Evolutionary conservation across 768 basidiomycete species (phyloP).

Genomic region (Cystobasidium onofrii): DNA sequence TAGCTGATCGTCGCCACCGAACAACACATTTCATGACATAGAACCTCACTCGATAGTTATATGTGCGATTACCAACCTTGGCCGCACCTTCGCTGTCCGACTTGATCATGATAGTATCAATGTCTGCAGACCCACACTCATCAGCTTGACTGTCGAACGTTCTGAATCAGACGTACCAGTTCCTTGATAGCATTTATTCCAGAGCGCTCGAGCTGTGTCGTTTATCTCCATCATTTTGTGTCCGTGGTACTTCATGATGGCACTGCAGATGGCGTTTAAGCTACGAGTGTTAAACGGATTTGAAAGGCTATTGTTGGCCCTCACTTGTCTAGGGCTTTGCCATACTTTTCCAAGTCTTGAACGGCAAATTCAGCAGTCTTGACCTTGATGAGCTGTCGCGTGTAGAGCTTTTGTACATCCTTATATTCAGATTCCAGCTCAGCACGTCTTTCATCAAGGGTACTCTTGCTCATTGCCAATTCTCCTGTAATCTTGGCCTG

Average conservation of each 20-base stretch:
- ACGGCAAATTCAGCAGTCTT: conserved; percentile 99
- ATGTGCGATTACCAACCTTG: conserved; percentile 67
- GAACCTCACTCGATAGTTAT: conserved; percentile 83
- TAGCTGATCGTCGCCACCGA: background rate
- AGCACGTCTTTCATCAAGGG: conserved; percentile 57
- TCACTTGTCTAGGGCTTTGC: conserved; percentile 91
- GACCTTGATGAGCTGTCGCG: conserved; percentile 83
- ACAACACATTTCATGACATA: background rate
- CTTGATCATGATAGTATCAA: conserved; percentile 90
- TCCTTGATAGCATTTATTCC: conserved; percentile 98
- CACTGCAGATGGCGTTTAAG: conserved; percentile 51
- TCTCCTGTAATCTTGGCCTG: conserved; percentile 81
- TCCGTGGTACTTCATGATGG: conserved; percentile 95
- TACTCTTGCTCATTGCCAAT: conserved; percentile 62
- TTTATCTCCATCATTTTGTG: conserved; percentile 99
- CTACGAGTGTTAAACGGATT: background rate
- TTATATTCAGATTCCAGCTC: conserved; percentile 74
- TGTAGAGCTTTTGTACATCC: conserved; percentile 73
- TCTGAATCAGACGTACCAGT: conserved; percentile 68
- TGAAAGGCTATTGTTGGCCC: conserved; percentile 38
- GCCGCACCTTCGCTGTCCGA: conserved; percentile 86
- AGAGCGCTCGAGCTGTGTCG: conserved; percentile 89
- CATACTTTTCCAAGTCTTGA: conserved; percentile 92
- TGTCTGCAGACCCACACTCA: conserved; percentile 54
- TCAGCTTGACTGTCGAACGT: background rate